These are phyloP conservation scores for Didymella arachidicola DNA, from an alignment of 2,329 filamentous ascomycete species.

Conservation along the genomic window DNA sequence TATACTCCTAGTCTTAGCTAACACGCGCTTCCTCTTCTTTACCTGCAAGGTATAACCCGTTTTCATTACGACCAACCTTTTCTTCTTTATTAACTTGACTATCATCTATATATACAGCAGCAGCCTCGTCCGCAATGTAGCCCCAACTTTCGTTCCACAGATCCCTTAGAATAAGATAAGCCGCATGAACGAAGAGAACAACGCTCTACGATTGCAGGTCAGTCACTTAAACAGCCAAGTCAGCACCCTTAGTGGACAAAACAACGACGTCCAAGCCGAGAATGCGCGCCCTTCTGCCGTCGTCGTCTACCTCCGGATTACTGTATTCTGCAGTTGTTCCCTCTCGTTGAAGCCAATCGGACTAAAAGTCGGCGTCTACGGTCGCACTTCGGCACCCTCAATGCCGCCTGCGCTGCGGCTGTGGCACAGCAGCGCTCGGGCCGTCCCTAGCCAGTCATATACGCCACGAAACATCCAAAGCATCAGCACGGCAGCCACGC, in stretches of 20 bases:
- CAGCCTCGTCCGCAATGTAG: background rate
- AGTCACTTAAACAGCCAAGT: background rate
- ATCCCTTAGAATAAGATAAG: background rate
- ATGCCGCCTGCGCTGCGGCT: conserved; percentile 1
- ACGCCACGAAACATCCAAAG: conserved; percentile 11
- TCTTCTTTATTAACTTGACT: background rate
- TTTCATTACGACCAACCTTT: background rate
- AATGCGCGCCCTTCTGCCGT: background rate
- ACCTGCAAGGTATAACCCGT: too few species aligned
- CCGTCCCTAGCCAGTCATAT: conserved; percentile 2
- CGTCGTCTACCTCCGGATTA: too few species aligned
- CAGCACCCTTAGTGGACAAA: background rate
- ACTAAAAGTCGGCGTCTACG: too few species aligned
- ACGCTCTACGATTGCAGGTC: background rate
- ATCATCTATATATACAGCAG: background rate
- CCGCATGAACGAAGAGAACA: background rate
- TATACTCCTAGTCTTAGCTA: too few species aligned
- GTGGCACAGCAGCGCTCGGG: conserved; percentile 12
- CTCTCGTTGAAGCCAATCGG: too few species aligned
- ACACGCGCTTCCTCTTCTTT: too few species aligned
- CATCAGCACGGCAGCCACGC: background rate
- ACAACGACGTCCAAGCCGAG: background rate
- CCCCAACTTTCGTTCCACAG: background rate
- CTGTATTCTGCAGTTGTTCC: too few species aligned
- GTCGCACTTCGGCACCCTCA: too few species aligned